Percentiles rank a stretch among this genome's conserved stretches.
Conservation (phyloP, 768 basidiomycete species). For the Leccinum incarnatum region DNA sequence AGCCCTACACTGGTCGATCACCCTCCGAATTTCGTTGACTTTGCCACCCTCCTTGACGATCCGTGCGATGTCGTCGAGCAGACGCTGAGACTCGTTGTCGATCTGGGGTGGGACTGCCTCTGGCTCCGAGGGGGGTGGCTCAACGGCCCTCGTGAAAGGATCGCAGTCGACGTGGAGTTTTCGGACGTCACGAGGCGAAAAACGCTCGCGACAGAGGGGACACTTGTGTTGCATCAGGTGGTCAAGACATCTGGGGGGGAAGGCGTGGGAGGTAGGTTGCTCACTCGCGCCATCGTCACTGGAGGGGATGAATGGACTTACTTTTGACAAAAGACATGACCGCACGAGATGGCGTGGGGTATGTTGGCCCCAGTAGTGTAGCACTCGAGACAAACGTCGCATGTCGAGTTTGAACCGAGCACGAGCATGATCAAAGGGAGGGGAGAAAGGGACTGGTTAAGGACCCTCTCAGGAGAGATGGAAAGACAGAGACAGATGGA, state of each 20-base stretch:
- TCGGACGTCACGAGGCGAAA: constrained; percentile 44
- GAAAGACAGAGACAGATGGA: constrained; percentile 6
- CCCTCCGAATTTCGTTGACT: constrained; percentile 45
- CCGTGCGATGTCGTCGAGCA: constrained; percentile 52
- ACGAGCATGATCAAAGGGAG: constrained; percentile 53
- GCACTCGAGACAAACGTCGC: constrained; percentile 73
- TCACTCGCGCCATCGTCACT: constrained; percentile 6
- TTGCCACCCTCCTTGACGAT: constrained; percentile 57
- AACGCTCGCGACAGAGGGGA: constrained; percentile 61
- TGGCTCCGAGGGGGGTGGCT: constrained; percentile 26
- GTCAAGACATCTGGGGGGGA: constrained; percentile 48
- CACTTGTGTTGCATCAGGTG: constrained; percentile 49
- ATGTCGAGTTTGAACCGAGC: constrained; percentile 60
- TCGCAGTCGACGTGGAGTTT: constrained; percentile 60
- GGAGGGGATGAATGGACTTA: constrained; percentile 26
- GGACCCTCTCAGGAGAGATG: constrained; percentile 25
- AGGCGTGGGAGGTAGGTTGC: not conserved
- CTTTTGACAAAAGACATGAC: constrained; percentile 65
- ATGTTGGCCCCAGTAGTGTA: constrained; percentile 52
- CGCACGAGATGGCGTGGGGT: constrained; percentile 67
- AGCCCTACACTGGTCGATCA: constrained; percentile 50
- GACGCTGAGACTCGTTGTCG: constrained; percentile 46
- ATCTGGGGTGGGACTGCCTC: constrained; percentile 21
- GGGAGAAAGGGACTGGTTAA: constrained; percentile 32
- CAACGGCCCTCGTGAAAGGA: constrained; percentile 31